Evolutionary conservation across 2,329 filamentous ascomycete genomes (phyloP), one percentile per base, ranked within the genome.

Genomic region (Penicillium sclerotiorum): DNA sequence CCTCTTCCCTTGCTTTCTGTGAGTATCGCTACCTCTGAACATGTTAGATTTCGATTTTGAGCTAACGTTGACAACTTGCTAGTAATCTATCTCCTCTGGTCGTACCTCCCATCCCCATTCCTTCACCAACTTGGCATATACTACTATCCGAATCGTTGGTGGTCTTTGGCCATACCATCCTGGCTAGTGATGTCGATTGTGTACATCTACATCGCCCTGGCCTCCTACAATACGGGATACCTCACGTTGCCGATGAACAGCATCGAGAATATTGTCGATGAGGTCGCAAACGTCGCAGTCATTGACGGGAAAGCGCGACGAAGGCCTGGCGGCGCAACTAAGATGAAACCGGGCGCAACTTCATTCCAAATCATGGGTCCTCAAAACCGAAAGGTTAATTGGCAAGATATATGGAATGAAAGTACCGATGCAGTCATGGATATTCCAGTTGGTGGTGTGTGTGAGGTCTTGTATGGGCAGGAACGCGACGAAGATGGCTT

Each of bases 361-460:
- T 75, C 68, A 2, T 72, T 65, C 27, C 70, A 73, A 43, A 70
- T 71, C 22, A 72, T 73, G 69, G 70, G 69, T 1, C 62, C 68
- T n/a, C 69, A 72, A 49, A 72, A 71, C 55, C 62, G 70, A 53
- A 61, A 69, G 61, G 71, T 82, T 57, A 82, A 90, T 65, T 97
- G 94, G 93, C 85, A 80, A 64, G 81, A 79, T 50, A 80, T 95
- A 15, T 99, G 94, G 94, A 91, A 85, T 64, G 86, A 89, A 61
- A 91, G 94, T 15, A 99, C 94, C 0, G 94, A 99, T 77, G 94
- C 91, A 1, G 94, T 97, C 7, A 89, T 99, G 89, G 94, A 99
- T 74, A 87, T 99, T 41, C 94, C 94, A 7, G 82, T 97, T 58
- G 92, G 91, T 8, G 94, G 93, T 1, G 93, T 97, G 2, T 97